Evolutionary conservation across 1,284 basidiomycete species (phyloP).

Genomic region (Malassezia yamatoensis): DNA sequence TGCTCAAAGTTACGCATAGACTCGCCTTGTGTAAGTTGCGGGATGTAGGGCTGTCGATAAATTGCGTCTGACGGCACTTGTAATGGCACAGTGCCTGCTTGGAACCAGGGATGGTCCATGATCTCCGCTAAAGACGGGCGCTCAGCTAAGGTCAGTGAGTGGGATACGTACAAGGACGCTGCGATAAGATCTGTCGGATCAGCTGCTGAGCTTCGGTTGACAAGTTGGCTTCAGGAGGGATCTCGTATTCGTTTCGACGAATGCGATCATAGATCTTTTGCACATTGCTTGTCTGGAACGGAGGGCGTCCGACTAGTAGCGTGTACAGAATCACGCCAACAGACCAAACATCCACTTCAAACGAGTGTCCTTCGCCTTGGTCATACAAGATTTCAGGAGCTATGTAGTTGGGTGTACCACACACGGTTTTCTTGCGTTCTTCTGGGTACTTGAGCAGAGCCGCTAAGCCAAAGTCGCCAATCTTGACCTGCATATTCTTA

Average conservation of each 20-base stretch:
- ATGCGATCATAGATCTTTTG: conserved; percentile 61
- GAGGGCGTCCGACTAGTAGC: conserved; percentile 80
- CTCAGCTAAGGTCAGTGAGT: conserved; percentile 48
- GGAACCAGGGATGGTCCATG: conserved; percentile 75
- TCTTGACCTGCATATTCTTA: conserved; percentile 81
- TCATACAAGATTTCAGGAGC: conserved; percentile 96
- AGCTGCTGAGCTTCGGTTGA: conserved; percentile 66
- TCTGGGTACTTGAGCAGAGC: conserved; percentile 91
- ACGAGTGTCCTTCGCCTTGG: conserved; percentile 87
- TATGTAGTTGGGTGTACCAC: conserved; percentile 97
- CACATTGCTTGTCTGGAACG: conserved; percentile 95
- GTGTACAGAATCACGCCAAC: conserved; percentile 91
- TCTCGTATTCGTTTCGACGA: conserved; percentile 84
- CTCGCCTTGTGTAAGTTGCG: conserved; percentile 48
- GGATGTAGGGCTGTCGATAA: conserved; percentile 64
- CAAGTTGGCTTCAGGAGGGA: conserved; percentile 66
- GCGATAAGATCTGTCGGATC: conserved; percentile 74
- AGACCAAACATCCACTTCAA: conserved; percentile 96
- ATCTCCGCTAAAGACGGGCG: conserved; percentile 78
- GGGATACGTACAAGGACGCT: conserved; percentile 28
- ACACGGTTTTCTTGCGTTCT: conserved; percentile 96
- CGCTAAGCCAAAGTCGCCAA: conserved; percentile 93
- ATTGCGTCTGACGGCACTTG: conserved; percentile 70
- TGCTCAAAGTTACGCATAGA: conserved; percentile 30
- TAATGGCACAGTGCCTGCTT: conserved; percentile 65